Conservation (phyloP, 345 rosid genomes). For the Trapa bicornis region DNA sequence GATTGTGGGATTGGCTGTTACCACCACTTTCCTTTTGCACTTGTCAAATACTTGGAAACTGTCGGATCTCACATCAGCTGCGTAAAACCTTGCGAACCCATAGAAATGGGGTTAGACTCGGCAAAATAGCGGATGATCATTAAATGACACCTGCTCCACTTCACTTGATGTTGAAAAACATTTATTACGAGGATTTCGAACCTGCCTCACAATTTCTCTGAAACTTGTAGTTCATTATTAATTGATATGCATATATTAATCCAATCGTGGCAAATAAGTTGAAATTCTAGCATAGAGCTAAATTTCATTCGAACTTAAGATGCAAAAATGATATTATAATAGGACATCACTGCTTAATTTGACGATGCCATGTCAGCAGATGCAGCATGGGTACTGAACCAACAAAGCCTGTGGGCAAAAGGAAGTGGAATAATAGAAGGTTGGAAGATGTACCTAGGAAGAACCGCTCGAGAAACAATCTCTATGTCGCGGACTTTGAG, state of each 20-base stretch:
- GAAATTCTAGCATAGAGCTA: not conserved
- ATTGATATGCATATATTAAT: too few species aligned
- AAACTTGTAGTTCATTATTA: too few species aligned
- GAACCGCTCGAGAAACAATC: slow-evolving; percentile 77
- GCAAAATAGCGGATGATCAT: not conserved
- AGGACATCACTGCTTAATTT: too few species aligned
- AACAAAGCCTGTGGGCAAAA: not conserved
- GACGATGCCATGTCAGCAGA: too few species aligned
- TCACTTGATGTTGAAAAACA: not conserved
- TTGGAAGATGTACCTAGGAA: slow-evolving; percentile 42
- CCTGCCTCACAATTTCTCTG: too few species aligned
- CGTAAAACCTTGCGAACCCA: slow-evolving; percentile 49
- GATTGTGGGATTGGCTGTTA: slow-evolving; percentile 78
- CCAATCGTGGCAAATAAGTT: not conserved
- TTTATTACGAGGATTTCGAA: too few species aligned
- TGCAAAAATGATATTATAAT: too few species aligned
- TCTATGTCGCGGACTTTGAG: slow-evolving; percentile 84
- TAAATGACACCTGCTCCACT: not conserved
- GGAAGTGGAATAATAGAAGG: not conserved
- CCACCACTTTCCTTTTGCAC: slow-evolving; percentile 86
- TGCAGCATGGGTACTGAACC: too few species aligned
- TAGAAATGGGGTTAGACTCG: not conserved
- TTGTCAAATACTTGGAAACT: slow-evolving; percentile 68
- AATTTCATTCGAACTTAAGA: not conserved
- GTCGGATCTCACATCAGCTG: slow-evolving; percentile 76